Evolutionary conservation across 495 filamentous ascomycete species (phyloP), one percentile per base, ranked within the genome.

Genomic region (Emericellopsis terricola): DNA sequence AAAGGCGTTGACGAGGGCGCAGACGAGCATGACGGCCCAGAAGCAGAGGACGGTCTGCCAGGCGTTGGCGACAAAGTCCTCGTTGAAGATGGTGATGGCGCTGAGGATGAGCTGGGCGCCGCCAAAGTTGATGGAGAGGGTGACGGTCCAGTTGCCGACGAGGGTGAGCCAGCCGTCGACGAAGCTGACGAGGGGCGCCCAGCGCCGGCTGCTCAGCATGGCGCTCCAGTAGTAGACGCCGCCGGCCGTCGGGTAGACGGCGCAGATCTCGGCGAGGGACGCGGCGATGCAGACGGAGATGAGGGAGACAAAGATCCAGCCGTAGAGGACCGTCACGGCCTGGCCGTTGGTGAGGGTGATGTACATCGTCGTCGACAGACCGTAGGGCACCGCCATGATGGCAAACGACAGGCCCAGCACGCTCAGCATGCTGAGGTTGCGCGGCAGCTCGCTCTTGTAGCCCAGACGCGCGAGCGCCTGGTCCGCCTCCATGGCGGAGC

Each of bases 171-270:
- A 76, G n/a, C 72, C 72, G 5, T 71, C 75, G 23, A 74, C 61
- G 64, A 72, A 77, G 20, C 64, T 64, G 13, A 65, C 59, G 46
- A 76, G 65, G 4, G 69, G 68, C 2, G 61, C 56, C 40, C 65
- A 56, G 8, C 53, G 45, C 10, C 51, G 50, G 1, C 69, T 61
- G 4, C 70, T 68, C 15, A 77, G 52, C 29, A 70, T 56, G 20
- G 70, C 70, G 10, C 68, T 62, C 71, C 72, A 77, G 50, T 73
- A 77, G 39, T 77, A 77, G 6, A 69, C 69, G 4, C 72, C 72
- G 19, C 69, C 71, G 7, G 57, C 59, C 4, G 69, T 77, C 0
- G 72, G 72, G 38, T 73, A 68, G 0, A 69, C 68, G 9, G 65
- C 69, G 16, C 70, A 69, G 36, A 77, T 74, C 45, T 77, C 72